Base-by-base conservation (phyloP, 805 yeast species). In the Scheffersomyces coipomensis region DNA sequence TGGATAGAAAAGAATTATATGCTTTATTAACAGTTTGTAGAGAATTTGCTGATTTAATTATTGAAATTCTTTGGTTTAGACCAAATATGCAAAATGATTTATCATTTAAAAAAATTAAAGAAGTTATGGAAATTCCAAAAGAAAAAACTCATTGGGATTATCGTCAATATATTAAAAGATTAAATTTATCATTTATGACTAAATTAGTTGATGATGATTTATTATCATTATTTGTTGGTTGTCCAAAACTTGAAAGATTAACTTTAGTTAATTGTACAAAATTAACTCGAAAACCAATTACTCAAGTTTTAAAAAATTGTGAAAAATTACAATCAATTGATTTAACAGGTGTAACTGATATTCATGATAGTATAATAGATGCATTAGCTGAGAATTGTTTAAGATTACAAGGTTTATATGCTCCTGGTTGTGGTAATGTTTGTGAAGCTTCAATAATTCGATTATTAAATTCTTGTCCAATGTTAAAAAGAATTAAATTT, bases 31-130 rank as follows among this genome's bases (percentile, higher is more conserved):
- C 88, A 1, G 90, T 88, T 6, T 89, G 96, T 62, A 81, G 79
- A 51, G 76, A 81, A 44, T 89, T 96, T 85, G 85, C 89, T 9
- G 77, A 79, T 48, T 68, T 86, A 30, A 80, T 86, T 11, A 80
- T 88, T 9, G 96, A 87, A 52, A 71, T 83, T 30, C 66, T 90
- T 22, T 90, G 97, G 95, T 86, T 87, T 56, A 76, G 98, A 43
- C 97, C 97, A 3, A 78, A 77, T 31, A 72, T 87, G 60, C 77
- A 75, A 45, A 69, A 71, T 43, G 72, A 69, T 33, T 43, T 56
- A 2, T 69, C 81, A 2, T 75, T 79, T 47, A 61, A 62, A 32
- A 76, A 76, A 44, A 74, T 89, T 35, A 66, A 75, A 34, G 64
- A 68, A 32, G 78, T 88, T 31, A 75, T 84, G 74, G 53, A 49